Percentiles rank a stretch among this genome's conserved stretches.
phyloP scores from a whole-genome alignment of 164 flowering plant genomes.

The Echeveria elegans region DNA sequence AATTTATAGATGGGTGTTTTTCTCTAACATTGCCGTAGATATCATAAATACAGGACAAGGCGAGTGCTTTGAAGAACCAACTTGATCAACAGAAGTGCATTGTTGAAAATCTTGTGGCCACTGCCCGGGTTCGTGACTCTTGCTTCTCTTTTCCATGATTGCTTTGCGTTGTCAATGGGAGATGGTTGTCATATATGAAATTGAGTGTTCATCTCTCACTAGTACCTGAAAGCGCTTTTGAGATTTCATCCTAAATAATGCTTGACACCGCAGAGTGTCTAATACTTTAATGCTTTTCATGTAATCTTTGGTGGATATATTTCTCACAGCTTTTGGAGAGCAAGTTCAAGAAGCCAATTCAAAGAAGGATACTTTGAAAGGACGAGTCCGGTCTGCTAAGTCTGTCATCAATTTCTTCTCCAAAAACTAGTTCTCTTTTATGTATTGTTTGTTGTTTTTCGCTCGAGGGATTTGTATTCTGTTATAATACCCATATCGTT shows the following conservation, averaged over 20 bases:
- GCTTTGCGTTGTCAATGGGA: not conserved
- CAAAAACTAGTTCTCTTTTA: not conserved
- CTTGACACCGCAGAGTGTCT: no score
- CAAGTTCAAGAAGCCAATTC: slow-evolving; percentile 94
- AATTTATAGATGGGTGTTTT: no score
- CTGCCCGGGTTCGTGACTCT: slow-evolving; percentile 42
- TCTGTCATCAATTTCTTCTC: slow-evolving; percentile 22
- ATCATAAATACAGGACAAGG: slow-evolving; percentile 47
- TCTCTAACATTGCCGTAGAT: not conserved
- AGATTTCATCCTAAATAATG: no score
- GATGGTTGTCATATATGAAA: not conserved
- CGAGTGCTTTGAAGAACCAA: no score
- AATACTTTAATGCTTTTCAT: no score
- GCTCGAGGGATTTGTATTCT: not conserved
- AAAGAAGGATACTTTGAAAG: slow-evolving; percentile 91
- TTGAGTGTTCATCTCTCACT: no score
- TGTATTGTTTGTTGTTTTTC: no score
- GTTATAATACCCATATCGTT: slow-evolving; percentile 13
- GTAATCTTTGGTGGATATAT: not conserved
- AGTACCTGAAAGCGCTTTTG: no score
- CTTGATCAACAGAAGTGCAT: slow-evolving; percentile 67
- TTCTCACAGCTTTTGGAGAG: slow-evolving; percentile 77
- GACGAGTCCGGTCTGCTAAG: slow-evolving; percentile 98
- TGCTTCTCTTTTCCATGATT: not conserved
- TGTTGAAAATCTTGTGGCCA: slow-evolving; percentile 64